Conservation (phyloP, 768 basidiomycete genomes). For the Lentinula raphanica region DNA sequence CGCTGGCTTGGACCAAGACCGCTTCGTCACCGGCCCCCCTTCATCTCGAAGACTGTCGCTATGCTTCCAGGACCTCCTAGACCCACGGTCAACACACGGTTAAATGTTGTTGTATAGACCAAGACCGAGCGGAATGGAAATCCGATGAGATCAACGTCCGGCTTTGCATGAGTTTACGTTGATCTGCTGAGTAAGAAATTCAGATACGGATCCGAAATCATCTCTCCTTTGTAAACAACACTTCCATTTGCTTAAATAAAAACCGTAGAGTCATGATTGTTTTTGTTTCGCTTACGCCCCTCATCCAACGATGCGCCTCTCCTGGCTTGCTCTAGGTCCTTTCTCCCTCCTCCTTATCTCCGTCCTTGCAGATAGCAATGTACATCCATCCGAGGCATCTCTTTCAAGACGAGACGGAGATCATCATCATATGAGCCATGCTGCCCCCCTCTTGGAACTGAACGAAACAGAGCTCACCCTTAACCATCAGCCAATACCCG, state of each 20-base stretch:
- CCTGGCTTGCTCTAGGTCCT: conserved; percentile 16
- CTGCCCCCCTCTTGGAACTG: conserved; percentile 49
- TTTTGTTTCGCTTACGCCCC: background rate
- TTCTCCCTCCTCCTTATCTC: conserved; percentile 21
- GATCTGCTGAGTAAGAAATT: conserved; percentile 1
- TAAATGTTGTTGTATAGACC: background rate
- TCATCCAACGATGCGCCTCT: conserved; percentile 19
- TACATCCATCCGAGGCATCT: conserved; percentile 2
- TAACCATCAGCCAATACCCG: conserved; percentile 64
- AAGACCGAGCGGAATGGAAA: background rate
- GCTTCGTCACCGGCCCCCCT: no score
- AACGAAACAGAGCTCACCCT: conserved; percentile 74
- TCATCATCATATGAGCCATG: conserved; percentile 45
- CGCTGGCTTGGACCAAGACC: no score
- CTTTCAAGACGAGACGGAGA: conserved; percentile 20
- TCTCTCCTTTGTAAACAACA: background rate
- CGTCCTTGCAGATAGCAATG: conserved; percentile 11
- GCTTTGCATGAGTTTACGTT: background rate
- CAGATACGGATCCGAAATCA: background rate
- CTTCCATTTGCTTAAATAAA: background rate
- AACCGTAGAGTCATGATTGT: background rate
- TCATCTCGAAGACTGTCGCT: no score
- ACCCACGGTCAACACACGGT: background rate
- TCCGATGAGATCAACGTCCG: background rate
- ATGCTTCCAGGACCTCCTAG: background rate